phyloP scores from a whole-genome alignment of 345 rosid genomes.

The Syzygium oleosum region DNA sequence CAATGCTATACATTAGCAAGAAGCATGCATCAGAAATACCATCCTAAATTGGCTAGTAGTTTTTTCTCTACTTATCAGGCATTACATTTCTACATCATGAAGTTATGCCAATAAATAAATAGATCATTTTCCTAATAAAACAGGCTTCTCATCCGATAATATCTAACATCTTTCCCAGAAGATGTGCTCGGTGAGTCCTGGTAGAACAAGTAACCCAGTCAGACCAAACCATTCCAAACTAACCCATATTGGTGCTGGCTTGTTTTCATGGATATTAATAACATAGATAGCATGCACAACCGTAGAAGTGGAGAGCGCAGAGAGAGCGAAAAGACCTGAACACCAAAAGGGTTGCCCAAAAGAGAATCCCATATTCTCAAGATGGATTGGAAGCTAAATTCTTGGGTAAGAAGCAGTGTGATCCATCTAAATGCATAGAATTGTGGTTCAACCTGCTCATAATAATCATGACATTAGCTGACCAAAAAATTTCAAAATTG shows the following conservation, averaged over 20 bases:
- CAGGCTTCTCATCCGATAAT: background rate
- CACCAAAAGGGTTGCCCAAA: slow-evolving; percentile 50
- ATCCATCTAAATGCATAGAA: slow-evolving; percentile 70
- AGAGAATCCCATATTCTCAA: slow-evolving; percentile 75
- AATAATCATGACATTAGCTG: background rate
- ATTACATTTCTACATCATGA: background rate
- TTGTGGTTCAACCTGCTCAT: slow-evolving; percentile 56
- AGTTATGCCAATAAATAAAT: background rate
- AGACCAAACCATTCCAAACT: background rate
- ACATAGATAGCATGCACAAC: background rate
- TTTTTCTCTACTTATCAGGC: background rate
- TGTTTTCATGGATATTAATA: background rate
- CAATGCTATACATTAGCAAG: background rate
- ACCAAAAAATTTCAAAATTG: background rate
- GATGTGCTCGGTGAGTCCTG: background rate
- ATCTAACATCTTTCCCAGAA: background rate
- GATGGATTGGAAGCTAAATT: slow-evolving; percentile 51
- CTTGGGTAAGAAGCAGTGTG: slow-evolving; percentile 66
- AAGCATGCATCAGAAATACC: background rate
- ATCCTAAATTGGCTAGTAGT: background rate
- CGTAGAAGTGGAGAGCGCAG: background rate
- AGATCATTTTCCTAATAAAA: background rate
- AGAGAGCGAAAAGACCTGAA: slow-evolving; percentile 30
- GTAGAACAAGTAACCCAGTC: background rate
- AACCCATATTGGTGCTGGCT: background rate